Conservation (phyloP, 768 basidiomycete species). For the Amanita thiersii region DNA sequence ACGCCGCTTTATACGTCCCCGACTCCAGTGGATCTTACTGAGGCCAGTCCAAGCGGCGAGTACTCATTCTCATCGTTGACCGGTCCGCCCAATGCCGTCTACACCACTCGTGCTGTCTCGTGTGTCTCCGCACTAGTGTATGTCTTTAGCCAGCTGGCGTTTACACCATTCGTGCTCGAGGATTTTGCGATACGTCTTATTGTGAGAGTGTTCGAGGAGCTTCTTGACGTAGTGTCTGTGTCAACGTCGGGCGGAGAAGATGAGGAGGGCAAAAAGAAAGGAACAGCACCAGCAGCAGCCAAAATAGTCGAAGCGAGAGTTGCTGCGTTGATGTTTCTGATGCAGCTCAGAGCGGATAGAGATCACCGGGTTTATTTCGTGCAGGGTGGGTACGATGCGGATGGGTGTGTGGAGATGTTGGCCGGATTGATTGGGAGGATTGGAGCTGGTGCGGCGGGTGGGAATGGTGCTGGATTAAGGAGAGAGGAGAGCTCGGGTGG, state of each 20-base stretch:
- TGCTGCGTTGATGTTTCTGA: constrained; percentile 74
- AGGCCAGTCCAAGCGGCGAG: not conserved
- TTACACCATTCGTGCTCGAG: constrained; percentile 52
- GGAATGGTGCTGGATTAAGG: not conserved
- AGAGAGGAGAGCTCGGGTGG: not conserved
- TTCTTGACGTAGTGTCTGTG: no score
- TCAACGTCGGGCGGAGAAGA: no score
- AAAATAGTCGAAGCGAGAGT: constrained; percentile 33
- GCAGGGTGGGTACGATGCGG: constrained; percentile 40
- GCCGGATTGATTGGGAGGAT: constrained; percentile 58
- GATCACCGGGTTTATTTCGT: constrained; percentile 80
- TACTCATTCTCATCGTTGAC: not conserved
- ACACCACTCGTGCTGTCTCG: constrained; percentile 36
- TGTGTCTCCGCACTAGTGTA: constrained; percentile 58
- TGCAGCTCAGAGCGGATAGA: constrained; percentile 83
- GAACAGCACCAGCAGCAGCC: no score
- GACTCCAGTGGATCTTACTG: no score
- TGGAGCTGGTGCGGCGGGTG: constrained; percentile 11
- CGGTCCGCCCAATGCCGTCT: not conserved
- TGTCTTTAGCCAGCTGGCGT: constrained; percentile 63
- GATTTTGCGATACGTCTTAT: constrained; percentile 43
- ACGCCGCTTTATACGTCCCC: no score
- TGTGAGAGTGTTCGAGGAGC: constrained; percentile 39
- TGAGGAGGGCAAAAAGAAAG: no score
- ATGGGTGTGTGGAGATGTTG: constrained; percentile 49